Conservation (phyloP, 2,329 filamentous ascomycete species). For the Neonectria faginata region DNA sequence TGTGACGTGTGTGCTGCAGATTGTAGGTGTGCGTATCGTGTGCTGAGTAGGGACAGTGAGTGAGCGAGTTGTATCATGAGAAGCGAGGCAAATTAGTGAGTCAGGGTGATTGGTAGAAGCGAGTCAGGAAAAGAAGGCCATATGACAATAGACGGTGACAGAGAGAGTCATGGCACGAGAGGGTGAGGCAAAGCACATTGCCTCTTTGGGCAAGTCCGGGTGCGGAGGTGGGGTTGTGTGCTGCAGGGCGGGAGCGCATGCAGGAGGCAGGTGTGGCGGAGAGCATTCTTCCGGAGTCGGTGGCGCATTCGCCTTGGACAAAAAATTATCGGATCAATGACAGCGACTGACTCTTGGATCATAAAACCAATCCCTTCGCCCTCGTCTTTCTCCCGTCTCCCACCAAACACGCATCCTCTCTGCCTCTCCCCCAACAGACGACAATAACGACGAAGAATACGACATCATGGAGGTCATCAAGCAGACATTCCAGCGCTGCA, state of each 20-base stretch:
- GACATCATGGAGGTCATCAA: constrained; percentile 67
- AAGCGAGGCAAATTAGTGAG: background rate
- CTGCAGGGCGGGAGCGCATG: constrained; percentile 43
- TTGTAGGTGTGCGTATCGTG: background rate
- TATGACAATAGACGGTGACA: background rate
- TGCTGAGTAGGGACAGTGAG: background rate
- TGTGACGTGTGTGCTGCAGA: background rate
- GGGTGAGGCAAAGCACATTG: constrained; percentile 29
- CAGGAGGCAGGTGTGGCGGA: constrained; percentile 45
- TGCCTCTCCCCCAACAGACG: background rate
- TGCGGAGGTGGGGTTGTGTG: constrained; percentile 29
- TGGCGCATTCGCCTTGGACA: constrained; percentile 35
- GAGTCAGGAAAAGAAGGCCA: background rate
- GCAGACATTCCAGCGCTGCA: constrained; percentile 70
- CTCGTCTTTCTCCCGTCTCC: constrained; percentile 4
- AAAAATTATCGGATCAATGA: constrained; percentile 5
- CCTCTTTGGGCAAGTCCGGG: constrained; percentile 48
- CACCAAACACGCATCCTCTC: constrained; percentile 12
- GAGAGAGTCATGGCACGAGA: constrained; percentile 1
- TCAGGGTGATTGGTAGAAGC: background rate
- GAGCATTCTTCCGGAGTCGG: constrained; percentile 47
- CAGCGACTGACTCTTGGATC: constrained; percentile 19
- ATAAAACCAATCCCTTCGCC: constrained; percentile 20
- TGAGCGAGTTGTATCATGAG: background rate
- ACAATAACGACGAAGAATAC: constrained; percentile 4